Evolutionary conservation across 2,329 filamentous ascomycete species (phyloP).

Genomic region (Macrophomina pseudophaseolina): DNA sequence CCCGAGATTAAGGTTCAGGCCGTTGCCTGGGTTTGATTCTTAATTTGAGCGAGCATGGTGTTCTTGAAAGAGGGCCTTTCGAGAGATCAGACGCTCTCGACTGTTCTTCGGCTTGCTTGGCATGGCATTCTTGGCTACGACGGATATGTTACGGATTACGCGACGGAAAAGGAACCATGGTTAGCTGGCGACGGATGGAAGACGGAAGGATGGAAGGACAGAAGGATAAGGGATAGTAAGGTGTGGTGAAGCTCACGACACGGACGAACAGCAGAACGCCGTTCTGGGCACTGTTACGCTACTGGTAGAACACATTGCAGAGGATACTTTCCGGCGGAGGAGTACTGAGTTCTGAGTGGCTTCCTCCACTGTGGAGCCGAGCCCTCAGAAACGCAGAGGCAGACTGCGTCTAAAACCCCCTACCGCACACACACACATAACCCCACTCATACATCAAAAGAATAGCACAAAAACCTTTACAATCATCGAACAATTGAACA

Average conservation of each 20-base stretch:
- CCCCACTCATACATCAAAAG: conserved; percentile 1
- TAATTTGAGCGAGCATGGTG: neutral
- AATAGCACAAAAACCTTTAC: conserved; percentile 7
- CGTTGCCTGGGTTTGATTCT: neutral
- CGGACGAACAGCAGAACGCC: neutral
- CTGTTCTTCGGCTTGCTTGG: conserved; percentile 6
- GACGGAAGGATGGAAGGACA: neutral
- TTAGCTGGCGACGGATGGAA: neutral
- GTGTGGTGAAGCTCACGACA: too few relatives aligned
- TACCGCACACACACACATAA: neutral
- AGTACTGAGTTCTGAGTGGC: neutral
- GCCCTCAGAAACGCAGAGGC: neutral
- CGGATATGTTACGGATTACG: conserved; percentile 14
- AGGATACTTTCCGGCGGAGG: neutral
- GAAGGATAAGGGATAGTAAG: neutral
- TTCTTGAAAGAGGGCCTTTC: neutral
- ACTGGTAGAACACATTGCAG: neutral
- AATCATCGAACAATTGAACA: neutral
- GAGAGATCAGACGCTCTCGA: neutral
- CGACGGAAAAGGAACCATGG: conserved; percentile 3
- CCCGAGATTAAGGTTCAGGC: neutral
- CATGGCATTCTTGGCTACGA: conserved; percentile 25
- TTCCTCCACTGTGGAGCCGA: conserved; percentile 2
- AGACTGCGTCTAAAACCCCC: neutral
- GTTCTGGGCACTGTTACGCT: neutral